These are phyloP conservation scores for Nicotiana undulata DNA, from an alignment of 257 asterid genomes.

Conservation along the genomic window DNA sequence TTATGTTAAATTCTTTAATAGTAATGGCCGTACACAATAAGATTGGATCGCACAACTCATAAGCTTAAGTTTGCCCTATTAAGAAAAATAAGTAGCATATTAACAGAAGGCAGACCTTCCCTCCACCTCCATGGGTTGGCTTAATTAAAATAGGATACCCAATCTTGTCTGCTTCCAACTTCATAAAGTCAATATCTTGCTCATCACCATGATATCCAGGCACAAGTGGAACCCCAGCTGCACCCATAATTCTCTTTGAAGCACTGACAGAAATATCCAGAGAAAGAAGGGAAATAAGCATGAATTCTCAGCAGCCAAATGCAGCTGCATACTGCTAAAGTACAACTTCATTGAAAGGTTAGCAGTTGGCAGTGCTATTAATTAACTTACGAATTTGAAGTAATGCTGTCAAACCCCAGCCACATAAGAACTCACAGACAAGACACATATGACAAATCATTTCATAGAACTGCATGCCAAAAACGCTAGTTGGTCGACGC, in stretches of 20 bases:
- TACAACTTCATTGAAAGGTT: not conserved
- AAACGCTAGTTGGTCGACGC: not conserved
- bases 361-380: not conserved
- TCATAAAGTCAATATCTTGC: constrained; percentile 87
- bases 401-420: not conserved
- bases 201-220: constrained; percentile 96
- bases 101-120: constrained; percentile 51
- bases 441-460: not conserved
- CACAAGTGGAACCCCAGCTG: constrained; percentile 99
- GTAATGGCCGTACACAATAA: not conserved
- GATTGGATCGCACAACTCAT: not conserved
- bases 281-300: constrained; percentile 3
- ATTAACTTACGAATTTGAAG: not conserved
- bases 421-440: not conserved
- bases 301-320: not conserved
- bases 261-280: constrained; percentile 49
- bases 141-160: constrained; percentile 94
- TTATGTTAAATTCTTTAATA: not conserved
- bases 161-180: constrained; percentile 82
- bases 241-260: constrained; percentile 98
- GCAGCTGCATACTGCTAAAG: not conserved
- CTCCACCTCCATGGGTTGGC: constrained; percentile 99
- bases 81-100: not conserved
- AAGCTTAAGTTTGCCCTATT: not conserved
- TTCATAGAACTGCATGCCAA: not conserved